Conservation (phyloP, 192 early-diverging fungal species). For the Umbelopsis ramanniana region DNA sequence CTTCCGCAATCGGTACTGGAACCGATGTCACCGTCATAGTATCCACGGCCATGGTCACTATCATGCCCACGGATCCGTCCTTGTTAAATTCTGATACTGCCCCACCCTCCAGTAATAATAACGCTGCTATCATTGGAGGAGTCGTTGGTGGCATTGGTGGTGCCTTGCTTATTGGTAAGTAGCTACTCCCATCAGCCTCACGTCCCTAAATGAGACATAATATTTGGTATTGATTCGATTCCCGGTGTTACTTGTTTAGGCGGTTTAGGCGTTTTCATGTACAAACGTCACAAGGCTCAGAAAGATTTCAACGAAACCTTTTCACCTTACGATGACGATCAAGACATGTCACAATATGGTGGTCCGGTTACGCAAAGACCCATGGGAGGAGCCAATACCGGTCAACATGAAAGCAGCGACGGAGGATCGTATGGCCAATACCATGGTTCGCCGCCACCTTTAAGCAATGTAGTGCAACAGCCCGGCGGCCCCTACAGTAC, state of each 20-base stretch:
- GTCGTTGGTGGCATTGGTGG: not conserved
- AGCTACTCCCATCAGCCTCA: no score
- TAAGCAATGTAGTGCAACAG: not conserved
- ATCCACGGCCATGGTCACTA: not conserved
- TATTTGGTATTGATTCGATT: not conserved
- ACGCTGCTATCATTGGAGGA: conserved; percentile 7
- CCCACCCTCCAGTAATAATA: not conserved
- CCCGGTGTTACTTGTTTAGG: not conserved
- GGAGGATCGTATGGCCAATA: conserved; percentile 9
- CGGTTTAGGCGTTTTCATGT: conserved; percentile 2
- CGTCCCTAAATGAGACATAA: no score
- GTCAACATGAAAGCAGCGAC: conserved; percentile 7
- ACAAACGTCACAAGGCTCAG: not conserved
- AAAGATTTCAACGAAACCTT: conserved; percentile 7
- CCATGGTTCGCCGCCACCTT: not conserved
- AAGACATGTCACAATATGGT: conserved; percentile 17
- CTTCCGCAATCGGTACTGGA: conserved; percentile 7
- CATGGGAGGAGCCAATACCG: not conserved
- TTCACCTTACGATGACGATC: conserved; percentile 15
- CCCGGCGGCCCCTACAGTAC: not conserved
- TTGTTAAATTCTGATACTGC: not conserved
- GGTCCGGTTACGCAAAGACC: conserved; percentile 16
- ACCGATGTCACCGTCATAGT: conserved; percentile 15
- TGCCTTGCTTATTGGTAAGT: not conserved
- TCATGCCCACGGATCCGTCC: not conserved